Evolutionary conservation across 208 protist species (phyloP).

Genomic region (Trypanosoma platydactyli): DNA sequence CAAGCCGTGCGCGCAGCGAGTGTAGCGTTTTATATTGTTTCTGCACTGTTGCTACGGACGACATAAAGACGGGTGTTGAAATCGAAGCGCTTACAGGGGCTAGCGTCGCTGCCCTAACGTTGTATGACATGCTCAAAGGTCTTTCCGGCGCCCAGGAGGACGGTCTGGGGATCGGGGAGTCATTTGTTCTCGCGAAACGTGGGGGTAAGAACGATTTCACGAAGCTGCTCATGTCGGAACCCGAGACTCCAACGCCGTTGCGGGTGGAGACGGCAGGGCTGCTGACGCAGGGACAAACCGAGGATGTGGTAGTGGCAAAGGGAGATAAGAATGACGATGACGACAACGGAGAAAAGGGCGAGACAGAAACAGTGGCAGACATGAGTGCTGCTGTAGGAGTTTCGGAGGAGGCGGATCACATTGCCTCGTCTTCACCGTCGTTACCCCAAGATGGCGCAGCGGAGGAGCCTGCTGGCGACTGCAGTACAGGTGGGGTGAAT

Average conservation of each 20-base stretch:
- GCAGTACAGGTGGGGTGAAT: no score
- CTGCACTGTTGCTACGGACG: conserved; percentile 83
- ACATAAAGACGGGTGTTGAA: conserved; percentile 92
- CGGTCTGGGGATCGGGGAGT: conserved; percentile 72
- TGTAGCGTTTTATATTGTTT: conserved; percentile 88
- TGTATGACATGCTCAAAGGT: conserved; percentile 88
- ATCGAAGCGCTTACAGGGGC: conserved; percentile 96
- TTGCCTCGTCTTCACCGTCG: no score
- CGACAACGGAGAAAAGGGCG: neutral
- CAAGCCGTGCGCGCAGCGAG: conserved; percentile 35
- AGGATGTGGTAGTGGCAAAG: neutral
- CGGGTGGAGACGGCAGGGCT: neutral
- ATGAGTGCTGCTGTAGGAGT: conserved; percentile 3
- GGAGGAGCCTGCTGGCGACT: no score
- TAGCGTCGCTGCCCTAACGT: conserved; percentile 82
- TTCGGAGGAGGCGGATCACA: no score
- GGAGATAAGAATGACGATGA: neutral
- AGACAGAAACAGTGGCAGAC: conserved; percentile 1
- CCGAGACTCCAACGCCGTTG: conserved; percentile 17
- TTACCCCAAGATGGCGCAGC: no score
- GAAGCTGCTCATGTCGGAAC: conserved; percentile 85
- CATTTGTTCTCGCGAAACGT: conserved; percentile 81
- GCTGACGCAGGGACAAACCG: conserved; percentile 1
- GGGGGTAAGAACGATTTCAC: conserved; percentile 79
- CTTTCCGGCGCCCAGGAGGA: conserved; percentile 82